Percentiles rank a stretch among this genome's conserved stretches.
These are phyloP conservation scores for Colletotrichum liaoningense DNA, from an alignment of 2,329 filamentous ascomycete genomes.

Conservation along the genomic window DNA sequence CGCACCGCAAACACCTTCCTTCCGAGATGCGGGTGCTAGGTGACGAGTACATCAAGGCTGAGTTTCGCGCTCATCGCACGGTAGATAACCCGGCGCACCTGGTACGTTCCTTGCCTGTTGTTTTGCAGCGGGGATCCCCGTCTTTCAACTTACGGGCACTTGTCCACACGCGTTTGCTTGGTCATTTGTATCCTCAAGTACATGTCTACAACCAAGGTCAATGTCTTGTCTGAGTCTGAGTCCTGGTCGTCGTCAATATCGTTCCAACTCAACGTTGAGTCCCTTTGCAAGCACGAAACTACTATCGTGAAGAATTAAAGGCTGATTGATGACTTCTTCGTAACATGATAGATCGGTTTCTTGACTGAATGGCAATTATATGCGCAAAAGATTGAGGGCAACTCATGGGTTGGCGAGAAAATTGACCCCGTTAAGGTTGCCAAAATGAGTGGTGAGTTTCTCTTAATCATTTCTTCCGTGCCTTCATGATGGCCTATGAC, in stretches of 20 bases:
- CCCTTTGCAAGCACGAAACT: not conserved
- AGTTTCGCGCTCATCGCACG: constrained; percentile 86
- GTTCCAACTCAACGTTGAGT: too few relatives aligned
- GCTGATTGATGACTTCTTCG: too few relatives aligned
- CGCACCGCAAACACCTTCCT: constrained; percentile 84
- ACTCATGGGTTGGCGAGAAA: constrained; percentile 85
- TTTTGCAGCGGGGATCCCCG: not conserved
- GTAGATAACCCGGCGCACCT: constrained; percentile 94
- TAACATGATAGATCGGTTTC: constrained; percentile 80
- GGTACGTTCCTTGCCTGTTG: constrained; percentile 60
- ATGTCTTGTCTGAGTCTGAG: not conserved
- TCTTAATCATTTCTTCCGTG: not conserved
- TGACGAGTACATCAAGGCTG: constrained; percentile 92
- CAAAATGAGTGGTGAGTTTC: constrained; percentile 87
- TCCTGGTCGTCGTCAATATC: too few relatives aligned
- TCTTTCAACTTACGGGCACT: too few relatives aligned
- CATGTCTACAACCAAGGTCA: not conserved
- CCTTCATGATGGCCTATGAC: not conserved
- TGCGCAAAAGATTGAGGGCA: constrained; percentile 90
- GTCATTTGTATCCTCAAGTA: too few relatives aligned
- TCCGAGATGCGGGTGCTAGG: constrained; percentile 83
- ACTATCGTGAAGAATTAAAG: too few relatives aligned
- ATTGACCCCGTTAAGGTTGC: constrained; percentile 86
- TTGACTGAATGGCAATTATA: constrained; percentile 97
- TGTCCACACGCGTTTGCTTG: too few relatives aligned